phyloP scores from a whole-genome alignment of 164 flowering plant genomes.

The Akebia trifoliata region DNA sequence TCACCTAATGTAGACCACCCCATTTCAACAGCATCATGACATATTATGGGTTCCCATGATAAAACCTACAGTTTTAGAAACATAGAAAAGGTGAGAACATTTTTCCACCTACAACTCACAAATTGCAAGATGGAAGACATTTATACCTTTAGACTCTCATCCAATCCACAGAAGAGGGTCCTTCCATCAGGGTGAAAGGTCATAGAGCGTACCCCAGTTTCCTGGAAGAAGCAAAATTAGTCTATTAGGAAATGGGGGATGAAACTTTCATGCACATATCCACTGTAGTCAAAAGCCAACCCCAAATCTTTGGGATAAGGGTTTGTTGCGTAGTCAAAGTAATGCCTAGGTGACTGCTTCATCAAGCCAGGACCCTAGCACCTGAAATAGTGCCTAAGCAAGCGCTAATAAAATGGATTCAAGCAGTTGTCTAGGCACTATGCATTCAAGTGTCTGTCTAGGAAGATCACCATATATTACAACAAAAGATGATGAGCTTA shows the following conservation, averaged over 20 bases:
- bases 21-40: constrained; percentile 76
- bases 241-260: background rate
- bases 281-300: background rate
- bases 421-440: too few relatives aligned
- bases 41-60: constrained; percentile 88
- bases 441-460: too few relatives aligned
- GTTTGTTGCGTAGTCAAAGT: too few relatives aligned
- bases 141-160: constrained; percentile 69
- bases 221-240: constrained; percentile 33
- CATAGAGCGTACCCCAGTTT: constrained; percentile 67
- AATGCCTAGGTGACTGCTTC: background rate
- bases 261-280: constrained; percentile 1
- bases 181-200: constrained; percentile 86
- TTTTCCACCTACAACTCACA: background rate
- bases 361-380: background rate
- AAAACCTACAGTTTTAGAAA: constrained; percentile 46
- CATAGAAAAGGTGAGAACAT: background rate
- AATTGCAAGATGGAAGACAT: constrained; percentile 7
- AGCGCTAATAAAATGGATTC: background rate
- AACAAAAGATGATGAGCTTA: too few relatives aligned
- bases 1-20: constrained; percentile 87
- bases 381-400: background rate
- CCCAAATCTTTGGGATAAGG: too few relatives aligned
- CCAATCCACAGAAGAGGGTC: constrained; percentile 73
- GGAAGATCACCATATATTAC: too few relatives aligned